Percentiles rank a stretch among this genome's conserved stretches.
Evolutionary conservation across 1,284 basidiomycete genomes (phyloP).

Genomic region (Taiwanofungus camphoratus): DNA sequence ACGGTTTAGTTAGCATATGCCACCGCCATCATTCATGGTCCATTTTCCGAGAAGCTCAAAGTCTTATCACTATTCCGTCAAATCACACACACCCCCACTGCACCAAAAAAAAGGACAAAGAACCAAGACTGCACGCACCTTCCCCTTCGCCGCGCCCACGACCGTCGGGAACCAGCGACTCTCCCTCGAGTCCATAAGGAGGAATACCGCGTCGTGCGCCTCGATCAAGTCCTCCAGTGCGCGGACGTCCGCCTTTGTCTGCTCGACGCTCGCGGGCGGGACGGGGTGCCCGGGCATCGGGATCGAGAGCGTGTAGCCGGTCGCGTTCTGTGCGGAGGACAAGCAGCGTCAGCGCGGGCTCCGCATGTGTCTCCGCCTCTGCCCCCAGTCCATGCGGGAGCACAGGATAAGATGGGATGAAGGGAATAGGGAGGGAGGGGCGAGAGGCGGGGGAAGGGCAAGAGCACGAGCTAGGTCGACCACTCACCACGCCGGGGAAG

Average conservation of each 20-base stretch:
- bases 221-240: conserved; percentile 76
- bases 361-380: too few species aligned
- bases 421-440: not conserved
- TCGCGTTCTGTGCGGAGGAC: conserved; percentile 56
- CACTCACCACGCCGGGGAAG: conserved; percentile 84
- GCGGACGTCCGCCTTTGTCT: conserved; percentile 62
- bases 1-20: conserved; percentile 1
- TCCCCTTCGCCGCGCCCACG: conserved; percentile 75
- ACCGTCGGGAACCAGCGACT: conserved; percentile 95
- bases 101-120: too few species aligned
- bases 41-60: too few species aligned
- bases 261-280: conserved; percentile 48
- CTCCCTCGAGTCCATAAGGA: conserved; percentile 98
- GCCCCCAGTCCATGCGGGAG: too few species aligned
- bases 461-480: not conserved
- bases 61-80: too few species aligned
- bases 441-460: not conserved
- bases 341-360: not conserved
- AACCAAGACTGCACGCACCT: conserved; percentile 59
- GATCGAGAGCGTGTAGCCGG: conserved; percentile 72
- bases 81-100: too few species aligned
- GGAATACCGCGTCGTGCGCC: conserved; percentile 84
- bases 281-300: conserved; percentile 99
- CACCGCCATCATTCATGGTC: too few species aligned
- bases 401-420: too few species aligned